Evolutionary conservation across 1,284 basidiomycete genomes (phyloP), one percentile per base, ranked within the genome.

Genomic region (Fomitopsis schrenkii): DNA sequence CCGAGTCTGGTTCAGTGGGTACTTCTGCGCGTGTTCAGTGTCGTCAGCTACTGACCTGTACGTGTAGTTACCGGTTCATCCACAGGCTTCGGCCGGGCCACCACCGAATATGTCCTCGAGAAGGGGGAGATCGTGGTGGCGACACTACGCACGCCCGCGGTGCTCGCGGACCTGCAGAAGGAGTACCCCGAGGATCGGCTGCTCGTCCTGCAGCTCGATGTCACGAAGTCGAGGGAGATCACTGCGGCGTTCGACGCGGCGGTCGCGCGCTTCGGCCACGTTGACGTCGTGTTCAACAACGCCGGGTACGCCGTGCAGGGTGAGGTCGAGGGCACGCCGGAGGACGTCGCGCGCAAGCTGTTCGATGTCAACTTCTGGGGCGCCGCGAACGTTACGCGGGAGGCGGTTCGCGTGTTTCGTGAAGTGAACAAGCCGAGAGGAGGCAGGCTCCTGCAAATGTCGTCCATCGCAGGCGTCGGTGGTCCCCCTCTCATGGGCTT

Each of bases 241-340:
- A 46, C 52, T 2, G 65, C 50, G 1, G 78, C 76, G 1, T 80
- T 81, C 53, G 66, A 67, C 5, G 64, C 64, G 14, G 72, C 75
- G 5, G 68, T 71, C 48, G 61, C 62, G 0, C 60, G 63, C 26
- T 80, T 80, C 62, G 80, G 78, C 5, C 71, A 76, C 19, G 59
- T 80, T 17, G 79, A 80, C 56, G 74, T 81, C 15, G 75, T 81
- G 4, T 71, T 78, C 61, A 82, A 79, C 67, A 82, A 80, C 55
- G 80, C 79, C 0, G 76, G 70, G 2, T 67, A 52, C 42, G 61
- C 45, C 5, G 53, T 71, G 8, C 19, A 72, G 10, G 72, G 70
- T 19, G 77, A 79, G 62, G 67, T 76, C 15, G 78, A 80, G 59
- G 70, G 66, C 22, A 71, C 70, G 2, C 69, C 73, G 0, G 72